These are phyloP conservation scores for Lipomyces japonicus DNA, from an alignment of 805 yeast genomes.

Conservation along the genomic window DNA sequence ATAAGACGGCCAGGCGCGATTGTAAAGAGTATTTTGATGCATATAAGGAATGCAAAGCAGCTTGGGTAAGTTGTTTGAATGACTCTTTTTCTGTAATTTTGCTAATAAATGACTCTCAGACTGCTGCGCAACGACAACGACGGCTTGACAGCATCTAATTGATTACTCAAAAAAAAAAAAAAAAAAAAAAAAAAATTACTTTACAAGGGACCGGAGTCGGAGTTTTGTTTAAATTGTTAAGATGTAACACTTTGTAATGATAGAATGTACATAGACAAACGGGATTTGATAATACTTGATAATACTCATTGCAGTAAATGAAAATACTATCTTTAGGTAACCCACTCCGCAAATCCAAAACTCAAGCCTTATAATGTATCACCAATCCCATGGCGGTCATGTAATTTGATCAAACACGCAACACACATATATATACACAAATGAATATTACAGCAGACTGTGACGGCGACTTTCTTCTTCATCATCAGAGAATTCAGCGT, in stretches of 20 bases:
- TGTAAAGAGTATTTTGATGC: slow-evolving; percentile 86
- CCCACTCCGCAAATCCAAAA: neutral
- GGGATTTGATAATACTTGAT: no score
- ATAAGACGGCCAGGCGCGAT: slow-evolving; percentile 43
- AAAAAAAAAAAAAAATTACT: no score
- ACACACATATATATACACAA: no score
- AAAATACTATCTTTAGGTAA: neutral
- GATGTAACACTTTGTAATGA: no score
- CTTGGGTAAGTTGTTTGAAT: slow-evolving; percentile 52
- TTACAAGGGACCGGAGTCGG: no score
- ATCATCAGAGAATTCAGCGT: slow-evolving; percentile 22
- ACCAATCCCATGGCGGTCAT: no score
- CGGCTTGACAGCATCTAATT: neutral
- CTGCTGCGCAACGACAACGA: neutral
- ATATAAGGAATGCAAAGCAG: slow-evolving; percentile 84
- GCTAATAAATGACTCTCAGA: neutral
- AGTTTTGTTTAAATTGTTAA: no score
- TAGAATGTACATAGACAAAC: no score
- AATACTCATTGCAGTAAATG: no score
- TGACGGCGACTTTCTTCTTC: slow-evolving; percentile 10
- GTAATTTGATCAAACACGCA: no score
- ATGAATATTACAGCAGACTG: no score
- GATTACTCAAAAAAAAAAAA: neutral
- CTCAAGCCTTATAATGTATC: no score
- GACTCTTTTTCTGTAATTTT: neutral